Percentiles rank a stretch among this genome's conserved stretches.
phyloP scores from a whole-genome alignment of 192 early-diverging fungal species.

The Coemansia sp. region DNA sequence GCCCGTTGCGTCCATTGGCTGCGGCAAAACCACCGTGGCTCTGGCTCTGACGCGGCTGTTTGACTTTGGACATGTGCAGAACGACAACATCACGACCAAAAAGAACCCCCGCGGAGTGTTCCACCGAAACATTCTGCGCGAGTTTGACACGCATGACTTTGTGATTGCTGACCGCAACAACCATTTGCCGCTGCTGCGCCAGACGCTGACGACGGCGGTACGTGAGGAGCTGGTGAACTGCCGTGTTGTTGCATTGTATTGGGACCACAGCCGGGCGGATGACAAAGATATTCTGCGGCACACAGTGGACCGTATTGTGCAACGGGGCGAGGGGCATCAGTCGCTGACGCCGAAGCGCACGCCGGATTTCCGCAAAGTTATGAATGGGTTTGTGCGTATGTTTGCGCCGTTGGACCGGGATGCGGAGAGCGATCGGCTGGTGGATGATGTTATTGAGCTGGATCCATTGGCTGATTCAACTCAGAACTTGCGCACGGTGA shows the following conservation, averaged over 20 bases:
- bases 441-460: conserved; percentile 62
- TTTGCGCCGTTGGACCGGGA: conserved; percentile 60
- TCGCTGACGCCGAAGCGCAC: conserved; percentile 68
- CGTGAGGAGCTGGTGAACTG: conserved; percentile 59
- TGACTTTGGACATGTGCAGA: conserved; percentile 75
- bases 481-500: conserved; percentile 46
- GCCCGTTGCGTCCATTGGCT: conserved; percentile 80
- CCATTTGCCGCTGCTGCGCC: conserved; percentile 60
- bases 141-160: conserved; percentile 58
- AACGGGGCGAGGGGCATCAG: conserved; percentile 80
- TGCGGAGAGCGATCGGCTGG: conserved; percentile 50
- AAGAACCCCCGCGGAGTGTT: conserved; percentile 58
- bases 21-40: conserved; percentile 68
- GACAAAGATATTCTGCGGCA: conserved; percentile 55
- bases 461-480: conserved; percentile 55
- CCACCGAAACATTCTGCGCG: conserved; percentile 57
- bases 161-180: conserved; percentile 88
- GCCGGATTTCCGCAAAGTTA: conserved; percentile 58
- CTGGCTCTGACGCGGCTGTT: conserved; percentile 60
- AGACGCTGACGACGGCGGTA: conserved; percentile 55
- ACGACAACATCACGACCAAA: conserved; percentile 73
- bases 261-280: conserved; percentile 60
- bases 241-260: conserved; percentile 70
- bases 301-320: conserved; percentile 57
- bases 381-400: conserved; percentile 56